Base-by-base conservation (phyloP, 2,329 filamentous ascomycete species). In the Cryphonectria naterciae region DNA sequence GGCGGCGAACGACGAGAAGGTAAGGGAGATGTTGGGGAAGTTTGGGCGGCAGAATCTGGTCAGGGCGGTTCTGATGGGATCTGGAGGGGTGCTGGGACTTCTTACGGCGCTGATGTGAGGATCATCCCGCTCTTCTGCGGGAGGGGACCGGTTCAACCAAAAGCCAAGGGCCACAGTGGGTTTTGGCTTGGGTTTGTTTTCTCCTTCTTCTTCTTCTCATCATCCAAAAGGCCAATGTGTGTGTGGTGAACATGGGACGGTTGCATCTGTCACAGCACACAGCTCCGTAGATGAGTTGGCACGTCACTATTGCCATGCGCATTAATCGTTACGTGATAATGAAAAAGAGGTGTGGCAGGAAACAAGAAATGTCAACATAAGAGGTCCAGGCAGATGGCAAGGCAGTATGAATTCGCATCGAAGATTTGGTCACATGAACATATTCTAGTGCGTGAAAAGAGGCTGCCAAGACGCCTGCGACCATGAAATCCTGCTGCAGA, bases 21-120 rank as follows among this genome's bases (percentile, higher is more conserved):
- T 69, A 19, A 69, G 37, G 22, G 67, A n/a, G 22, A 69, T 67
- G 67, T 2, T 71, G 56, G 65, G 35, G 10, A 46, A 37, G 10
- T 71, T 71, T 64, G 67, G 63, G 7, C 28, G 46, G 7, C 70
- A 71, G 43, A 71, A 71, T 15, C 13, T 64, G 19, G 67, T 66
- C 4, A 71, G 70, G 46, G 67, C 70, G 22, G 10, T 37, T 11
- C n/a, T 71, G 32, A 69, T 68, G 37, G 56, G 63, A 10, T 19
- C 56, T 35, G 70, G 70, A 11, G 70, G 70, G 32, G 46, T 64
- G 7, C 56, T 66, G 4, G 70, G 70, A 2, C 54, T 71, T 19
- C 28, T 65, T 15, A 62, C 63, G 19, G 70, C 70, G 13, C 41
- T 69, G 39, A 37, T 43, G 28, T 70, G 28, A 68, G 7, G 35